A percentile compares a stretch with the other conserved stretches of the same genome.
These are phyloP conservation scores for Trichophyton mentagrophytes DNA, from an alignment of 2,329 filamentous ascomycete species.

Conservation along the genomic window DNA sequence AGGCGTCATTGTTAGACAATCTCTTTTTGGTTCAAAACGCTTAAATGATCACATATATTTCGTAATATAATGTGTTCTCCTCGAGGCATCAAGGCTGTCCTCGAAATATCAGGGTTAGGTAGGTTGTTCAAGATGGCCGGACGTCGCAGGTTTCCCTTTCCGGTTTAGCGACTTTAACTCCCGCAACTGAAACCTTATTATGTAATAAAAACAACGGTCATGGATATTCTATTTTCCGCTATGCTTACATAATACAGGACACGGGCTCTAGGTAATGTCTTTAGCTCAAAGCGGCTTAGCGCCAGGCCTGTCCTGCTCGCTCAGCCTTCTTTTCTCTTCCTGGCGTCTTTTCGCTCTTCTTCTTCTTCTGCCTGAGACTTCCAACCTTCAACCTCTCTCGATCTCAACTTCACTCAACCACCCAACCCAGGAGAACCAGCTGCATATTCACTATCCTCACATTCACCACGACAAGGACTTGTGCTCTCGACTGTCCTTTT, in stretches of 20 bases:
- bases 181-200: not conserved
- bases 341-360: not conserved
- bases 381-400: not conserved
- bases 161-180: no score
- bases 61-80: no score
- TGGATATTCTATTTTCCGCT: not conserved
- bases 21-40: not conserved
- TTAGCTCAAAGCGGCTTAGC: not conserved
- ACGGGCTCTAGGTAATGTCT: no score
- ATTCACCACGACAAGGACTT: not conserved
- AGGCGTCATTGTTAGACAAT: not conserved
- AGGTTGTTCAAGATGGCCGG: no score
- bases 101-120: no score
- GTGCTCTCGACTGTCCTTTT: not conserved
- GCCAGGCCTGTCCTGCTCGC: not conserved
- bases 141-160: no score
- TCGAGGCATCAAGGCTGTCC: no score
- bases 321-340: not conserved
- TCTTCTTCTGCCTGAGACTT: not conserved
- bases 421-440: not conserved
- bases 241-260: not conserved
- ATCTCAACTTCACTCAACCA: conserved; percentile 1
- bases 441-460: conserved; percentile 9
- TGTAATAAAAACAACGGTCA: not conserved
- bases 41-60: not conserved